phyloP scores from a whole-genome alignment of 1,284 basidiomycete species.

The Singerocomus inundabilis region DNA sequence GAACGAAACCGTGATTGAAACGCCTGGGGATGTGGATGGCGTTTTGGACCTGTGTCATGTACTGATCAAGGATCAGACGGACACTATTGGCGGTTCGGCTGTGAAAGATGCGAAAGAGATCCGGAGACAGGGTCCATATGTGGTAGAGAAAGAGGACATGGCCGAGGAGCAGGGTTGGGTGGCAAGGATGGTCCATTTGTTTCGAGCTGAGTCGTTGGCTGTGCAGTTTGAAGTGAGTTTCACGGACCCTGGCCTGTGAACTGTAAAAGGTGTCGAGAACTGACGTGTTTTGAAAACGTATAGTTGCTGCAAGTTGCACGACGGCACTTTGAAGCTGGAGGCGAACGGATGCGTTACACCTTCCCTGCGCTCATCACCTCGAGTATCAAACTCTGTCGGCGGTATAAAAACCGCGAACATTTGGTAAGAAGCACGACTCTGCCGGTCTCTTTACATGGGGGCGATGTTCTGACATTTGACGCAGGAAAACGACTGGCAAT shows the following conservation, averaged over 20 bases:
- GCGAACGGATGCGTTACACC: slow-evolving; percentile 90
- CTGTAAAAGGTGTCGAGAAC: background rate
- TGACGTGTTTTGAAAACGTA: slow-evolving; percentile 2
- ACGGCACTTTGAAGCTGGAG: slow-evolving; percentile 85
- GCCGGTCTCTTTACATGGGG: background rate
- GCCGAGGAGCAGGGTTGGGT: slow-evolving; percentile 98
- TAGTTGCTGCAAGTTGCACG: slow-evolving; percentile 88
- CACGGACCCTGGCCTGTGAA: background rate
- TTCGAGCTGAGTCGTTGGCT: slow-evolving; percentile 79
- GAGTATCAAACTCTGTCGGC: slow-evolving; percentile 84
- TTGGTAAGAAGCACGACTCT: slow-evolving; percentile 37
- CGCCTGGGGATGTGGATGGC: slow-evolving; percentile 87
- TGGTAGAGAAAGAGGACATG: slow-evolving; percentile 78
- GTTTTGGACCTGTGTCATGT: slow-evolving; percentile 90
- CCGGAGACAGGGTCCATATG: slow-evolving; percentile 54
- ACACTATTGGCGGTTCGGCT: slow-evolving; percentile 44
- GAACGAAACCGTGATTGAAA: slow-evolving; percentile 91
- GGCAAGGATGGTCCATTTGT: slow-evolving; percentile 92
- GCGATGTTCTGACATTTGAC: background rate
- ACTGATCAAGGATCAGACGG: slow-evolving; percentile 85
- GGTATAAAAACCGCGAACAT: slow-evolving; percentile 79
- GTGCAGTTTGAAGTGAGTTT: slow-evolving; percentile 83
- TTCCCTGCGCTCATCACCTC: slow-evolving; percentile 92
- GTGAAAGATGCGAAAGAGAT: slow-evolving; percentile 47
- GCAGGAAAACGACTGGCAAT: slow-evolving; percentile 82